Evolutionary conservation across 352 stramenopile genomes (phyloP), one percentile per base, ranked within the genome.

Genomic region (Pythium aquatile): DNA sequence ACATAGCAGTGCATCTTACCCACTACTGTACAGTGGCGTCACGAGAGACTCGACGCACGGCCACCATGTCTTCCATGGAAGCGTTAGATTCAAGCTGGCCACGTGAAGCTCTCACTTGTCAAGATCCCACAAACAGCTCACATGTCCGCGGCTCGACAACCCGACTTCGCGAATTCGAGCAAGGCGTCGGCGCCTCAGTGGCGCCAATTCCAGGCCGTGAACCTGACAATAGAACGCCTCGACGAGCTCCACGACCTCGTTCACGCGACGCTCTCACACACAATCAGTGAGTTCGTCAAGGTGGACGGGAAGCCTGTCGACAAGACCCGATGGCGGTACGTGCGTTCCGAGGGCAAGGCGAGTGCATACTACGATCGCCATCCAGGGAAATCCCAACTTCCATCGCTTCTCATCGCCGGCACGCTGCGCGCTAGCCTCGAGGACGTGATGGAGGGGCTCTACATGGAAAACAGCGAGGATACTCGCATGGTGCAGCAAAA

Each of bases 181-280:
- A 24, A 24, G 20, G 20, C 20, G 20, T 24, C 20, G 1, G 20
- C 20, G 20, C 20, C 20, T 24, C 20, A 24, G 20, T 35, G 26
- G 24, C 55, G 47, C 20, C 63, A 58, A 16, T 70, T 70, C 33
- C 16, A 11, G 37, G 40, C 49, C 17, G 53, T 66, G 16, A 29
- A 60, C 1, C 58, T 70, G 9, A 65, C 13, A 2, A 35, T 42
- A 10, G 44, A 44, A 13, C 72, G 80, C 47, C 76, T 87, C 9
- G 72, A 81, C 40, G 66, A 48, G 10, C 85, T 70, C 60, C 72
- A 81, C 44, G 61, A 76, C 10, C 58, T 54, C 14, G 74, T 76
- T 4, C 73, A 81, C 42, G 58, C 63, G 6, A 65, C 59, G 16
- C 65, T 87, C 11, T 65, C 55, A 1, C 37, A 73, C 35, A 83